A percentile compares a stretch with the other conserved stretches of the same genome.
Conservation (phyloP, 202 grass and related monocot species). For the Elaeis oleifera region DNA sequence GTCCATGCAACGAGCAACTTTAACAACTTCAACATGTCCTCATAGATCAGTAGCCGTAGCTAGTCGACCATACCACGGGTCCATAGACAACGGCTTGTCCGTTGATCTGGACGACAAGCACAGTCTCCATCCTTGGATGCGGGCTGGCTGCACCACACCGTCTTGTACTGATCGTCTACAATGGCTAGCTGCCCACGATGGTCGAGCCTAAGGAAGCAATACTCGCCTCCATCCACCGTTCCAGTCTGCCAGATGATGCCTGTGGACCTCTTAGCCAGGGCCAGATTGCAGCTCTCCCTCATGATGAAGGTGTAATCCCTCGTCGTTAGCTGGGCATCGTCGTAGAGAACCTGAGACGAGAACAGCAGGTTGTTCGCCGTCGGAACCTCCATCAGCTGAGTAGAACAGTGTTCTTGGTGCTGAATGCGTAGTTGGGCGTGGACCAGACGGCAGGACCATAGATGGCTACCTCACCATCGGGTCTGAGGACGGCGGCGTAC, state of each 20-base stretch:
- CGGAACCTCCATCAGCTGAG: neutral
- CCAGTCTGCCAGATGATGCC: slow-evolving; percentile 5
- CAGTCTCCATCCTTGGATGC: neutral
- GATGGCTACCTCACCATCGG: slow-evolving; percentile 9
- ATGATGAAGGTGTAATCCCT: slow-evolving; percentile 13
- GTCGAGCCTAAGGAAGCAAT: slow-evolving; percentile 11
- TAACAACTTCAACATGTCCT: too few relatives aligned
- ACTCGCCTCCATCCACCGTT: neutral
- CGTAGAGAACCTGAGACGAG: slow-evolving; percentile 1
- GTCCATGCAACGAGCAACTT: too few relatives aligned
- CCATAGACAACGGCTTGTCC: slow-evolving; percentile 16
- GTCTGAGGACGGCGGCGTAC: slow-evolving; percentile 22
- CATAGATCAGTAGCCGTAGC: too few relatives aligned
- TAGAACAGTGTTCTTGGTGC: too few relatives aligned
- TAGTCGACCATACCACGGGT: neutral
- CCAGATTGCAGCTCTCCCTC: slow-evolving; percentile 10
- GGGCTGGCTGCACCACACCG: neutral
- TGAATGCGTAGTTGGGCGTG: neutral
- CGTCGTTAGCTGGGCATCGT: neutral
- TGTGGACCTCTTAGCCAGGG: neutral
- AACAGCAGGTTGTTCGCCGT: neutral
- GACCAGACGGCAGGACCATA: slow-evolving; percentile 13
- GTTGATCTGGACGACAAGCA: neutral
- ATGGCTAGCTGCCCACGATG: slow-evolving; percentile 13
- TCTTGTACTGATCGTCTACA: neutral